Evolutionary conservation across 2,329 filamentous ascomycete genomes (phyloP).

Genomic region (Dothistroma septosporum): DNA sequence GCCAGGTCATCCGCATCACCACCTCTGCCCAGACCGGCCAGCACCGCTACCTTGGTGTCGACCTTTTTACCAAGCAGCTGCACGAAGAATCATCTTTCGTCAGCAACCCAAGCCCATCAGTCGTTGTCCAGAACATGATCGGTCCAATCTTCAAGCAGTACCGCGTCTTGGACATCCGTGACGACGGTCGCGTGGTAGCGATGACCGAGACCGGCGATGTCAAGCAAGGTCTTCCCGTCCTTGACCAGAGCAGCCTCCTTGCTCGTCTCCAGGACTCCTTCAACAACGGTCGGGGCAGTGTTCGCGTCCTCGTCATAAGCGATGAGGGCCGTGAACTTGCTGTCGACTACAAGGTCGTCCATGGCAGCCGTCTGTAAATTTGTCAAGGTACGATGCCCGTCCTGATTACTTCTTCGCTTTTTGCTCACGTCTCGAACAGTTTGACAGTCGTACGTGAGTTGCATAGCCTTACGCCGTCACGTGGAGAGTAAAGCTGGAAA

Average conservation of each 20-base stretch:
- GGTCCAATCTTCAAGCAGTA: constrained; percentile 99
- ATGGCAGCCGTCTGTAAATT: constrained; percentile 63
- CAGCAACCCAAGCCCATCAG: constrained; percentile 92
- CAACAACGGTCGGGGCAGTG: constrained; percentile 84
- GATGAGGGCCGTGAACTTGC: constrained; percentile 90
- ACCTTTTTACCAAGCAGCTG: constrained; percentile 99
- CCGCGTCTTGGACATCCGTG: constrained; percentile 94
- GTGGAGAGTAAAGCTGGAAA: constrained; percentile 12
- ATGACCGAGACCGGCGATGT: constrained; percentile 99
- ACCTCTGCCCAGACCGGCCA: constrained; percentile 96
- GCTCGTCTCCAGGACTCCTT: constrained; percentile 76
- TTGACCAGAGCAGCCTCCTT: constrained; percentile 91
- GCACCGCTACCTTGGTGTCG: constrained; percentile 99
- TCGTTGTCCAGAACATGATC: constrained; percentile 98
- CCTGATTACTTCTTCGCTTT: constrained; percentile 1
- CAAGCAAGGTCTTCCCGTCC: constrained; percentile 89
- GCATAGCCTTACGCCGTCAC: constrained; percentile 18
- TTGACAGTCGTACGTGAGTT: constrained; percentile 15
- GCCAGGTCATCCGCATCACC: constrained; percentile 99
- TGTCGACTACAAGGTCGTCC: constrained; percentile 98
- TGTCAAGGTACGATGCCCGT: constrained; percentile 7
- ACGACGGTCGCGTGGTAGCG: constrained; percentile 75
- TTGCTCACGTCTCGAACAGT: background rate
- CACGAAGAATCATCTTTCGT: constrained; percentile 98
- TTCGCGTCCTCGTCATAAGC: constrained; percentile 92